Percentiles rank a stretch among this genome's conserved stretches.
Conservation (phyloP, 2,329 filamentous ascomycete species). For the Epichloe hybrida region DNA sequence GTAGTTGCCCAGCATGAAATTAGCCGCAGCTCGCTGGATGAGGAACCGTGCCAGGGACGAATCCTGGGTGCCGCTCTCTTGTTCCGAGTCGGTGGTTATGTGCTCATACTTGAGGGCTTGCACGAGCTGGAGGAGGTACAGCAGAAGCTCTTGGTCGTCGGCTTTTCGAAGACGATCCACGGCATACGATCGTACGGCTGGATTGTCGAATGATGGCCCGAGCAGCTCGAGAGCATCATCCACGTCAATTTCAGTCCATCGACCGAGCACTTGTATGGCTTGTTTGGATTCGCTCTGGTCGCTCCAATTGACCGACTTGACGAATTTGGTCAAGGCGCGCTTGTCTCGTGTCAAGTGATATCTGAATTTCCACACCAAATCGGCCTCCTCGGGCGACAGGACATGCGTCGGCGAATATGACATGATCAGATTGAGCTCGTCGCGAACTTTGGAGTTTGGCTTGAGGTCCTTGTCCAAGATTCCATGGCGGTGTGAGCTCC, state of each 20-base stretch:
- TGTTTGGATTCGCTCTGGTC: conserved; percentile 76
- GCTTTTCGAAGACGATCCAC: conserved; percentile 85
- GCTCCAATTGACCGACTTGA: conserved; percentile 93
- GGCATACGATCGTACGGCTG: conserved; percentile 79
- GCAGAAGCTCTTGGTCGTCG: conserved; percentile 77
- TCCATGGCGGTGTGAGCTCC: conserved; percentile 82
- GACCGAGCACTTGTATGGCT: conserved; percentile 75
- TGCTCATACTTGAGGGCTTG: conserved; percentile 92
- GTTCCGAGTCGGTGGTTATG: conserved; percentile 42
- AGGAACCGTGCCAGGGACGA: conserved; percentile 84
- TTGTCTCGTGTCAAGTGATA: conserved; percentile 92
- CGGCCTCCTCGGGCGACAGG: conserved; percentile 80
- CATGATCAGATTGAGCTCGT: conserved; percentile 84
- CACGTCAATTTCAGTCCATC: conserved; percentile 94
- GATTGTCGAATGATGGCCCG: conserved; percentile 82
- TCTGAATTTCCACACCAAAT: conserved; percentile 93
- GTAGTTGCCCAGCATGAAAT: conserved; percentile 85
- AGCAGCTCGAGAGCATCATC: conserved; percentile 92
- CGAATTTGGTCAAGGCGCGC: conserved; percentile 84
- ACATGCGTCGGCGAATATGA: conserved; percentile 85
- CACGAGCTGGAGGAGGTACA: conserved; percentile 88
- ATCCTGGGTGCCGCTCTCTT: conserved; percentile 50
- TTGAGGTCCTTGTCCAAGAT: conserved; percentile 90
- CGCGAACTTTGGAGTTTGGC: conserved; percentile 87
- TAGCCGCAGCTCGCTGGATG: conserved; percentile 74